phyloP scores from a whole-genome alignment of 1,284 basidiomycete species.

The Tausonia pullulans region DNA sequence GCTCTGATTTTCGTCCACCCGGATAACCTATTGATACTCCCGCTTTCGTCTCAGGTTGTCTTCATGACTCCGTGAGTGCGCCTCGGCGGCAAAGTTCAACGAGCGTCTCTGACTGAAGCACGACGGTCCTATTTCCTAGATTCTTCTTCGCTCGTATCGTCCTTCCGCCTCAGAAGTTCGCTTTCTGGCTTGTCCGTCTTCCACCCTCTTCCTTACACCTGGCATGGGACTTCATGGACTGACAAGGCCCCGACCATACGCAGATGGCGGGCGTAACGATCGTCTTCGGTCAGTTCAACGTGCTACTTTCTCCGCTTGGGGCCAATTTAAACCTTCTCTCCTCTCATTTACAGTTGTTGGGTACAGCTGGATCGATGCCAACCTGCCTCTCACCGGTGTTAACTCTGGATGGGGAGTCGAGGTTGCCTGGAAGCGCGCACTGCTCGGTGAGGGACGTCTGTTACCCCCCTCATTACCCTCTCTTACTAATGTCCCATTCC shows the following conservation, averaged over 20 bases:
- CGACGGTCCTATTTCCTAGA: no score
- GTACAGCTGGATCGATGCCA: conserved; percentile 52
- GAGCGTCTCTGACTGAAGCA: no score
- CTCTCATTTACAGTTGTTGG: conserved; percentile 37
- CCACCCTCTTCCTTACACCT: neutral
- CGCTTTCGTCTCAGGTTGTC: conserved; percentile 39
- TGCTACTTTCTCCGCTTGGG: neutral
- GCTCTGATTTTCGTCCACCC: conserved; percentile 34
- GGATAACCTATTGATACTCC: conserved; percentile 14
- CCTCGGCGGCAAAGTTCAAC: no score
- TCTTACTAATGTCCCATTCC: conserved; percentile 13
- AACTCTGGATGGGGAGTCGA: conserved; percentile 46
- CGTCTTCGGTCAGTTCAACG: conserved; percentile 9
- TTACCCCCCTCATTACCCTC: neutral
- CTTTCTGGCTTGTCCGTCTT: conserved; percentile 24
- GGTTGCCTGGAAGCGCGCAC: conserved; percentile 41
- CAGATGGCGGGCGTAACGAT: conserved; percentile 31
- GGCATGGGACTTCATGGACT: neutral
- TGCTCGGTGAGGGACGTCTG: conserved; percentile 25
- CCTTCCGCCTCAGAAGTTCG: conserved; percentile 37
- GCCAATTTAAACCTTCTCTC: neutral
- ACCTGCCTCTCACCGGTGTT: conserved; percentile 36
- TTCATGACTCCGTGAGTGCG: conserved; percentile 37
- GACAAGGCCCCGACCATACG: neutral
- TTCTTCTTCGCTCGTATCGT: conserved; percentile 46